phyloP scores from a whole-genome alignment of 177 flowering plant species.

The Tripterygium wilfordii region DNA sequence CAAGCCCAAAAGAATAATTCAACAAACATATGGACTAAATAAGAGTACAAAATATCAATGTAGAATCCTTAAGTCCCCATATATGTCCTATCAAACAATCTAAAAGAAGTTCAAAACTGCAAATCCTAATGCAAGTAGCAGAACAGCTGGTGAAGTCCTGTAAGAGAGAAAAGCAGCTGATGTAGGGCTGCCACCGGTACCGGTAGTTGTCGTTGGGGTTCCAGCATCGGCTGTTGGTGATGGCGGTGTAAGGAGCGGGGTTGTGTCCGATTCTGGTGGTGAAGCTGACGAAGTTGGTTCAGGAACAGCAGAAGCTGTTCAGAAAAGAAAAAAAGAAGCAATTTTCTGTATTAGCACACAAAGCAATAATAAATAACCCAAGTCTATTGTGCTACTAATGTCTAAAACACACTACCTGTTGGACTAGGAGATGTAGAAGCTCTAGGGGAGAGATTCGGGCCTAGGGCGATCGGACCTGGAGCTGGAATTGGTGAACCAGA shows the following conservation, averaged over 20 bases:
- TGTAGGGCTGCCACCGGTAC: slow-evolving; percentile 28
- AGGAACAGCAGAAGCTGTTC: slow-evolving; percentile 22
- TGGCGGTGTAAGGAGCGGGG: slow-evolving; percentile 16
- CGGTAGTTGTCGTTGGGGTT: slow-evolving; percentile 24
- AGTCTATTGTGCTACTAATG: too few relatives aligned
- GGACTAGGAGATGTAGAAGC: slow-evolving; percentile 35
- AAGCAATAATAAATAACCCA: not conserved
- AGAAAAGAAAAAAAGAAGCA: not conserved
- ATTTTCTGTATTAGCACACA: not conserved
- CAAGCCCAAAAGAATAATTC: slow-evolving; percentile 6
- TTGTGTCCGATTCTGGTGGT: slow-evolving; percentile 15
- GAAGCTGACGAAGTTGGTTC: slow-evolving; percentile 17
- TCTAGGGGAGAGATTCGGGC: slow-evolving; percentile 38
- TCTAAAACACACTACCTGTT: slow-evolving; percentile 21
- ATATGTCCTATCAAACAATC: not conserved
- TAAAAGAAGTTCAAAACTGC: slow-evolving; percentile 25
- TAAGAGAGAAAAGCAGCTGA: slow-evolving; percentile 39
- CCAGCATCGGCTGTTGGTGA: slow-evolving; percentile 13
- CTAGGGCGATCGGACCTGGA: slow-evolving; percentile 51
- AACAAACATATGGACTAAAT: not conserved
- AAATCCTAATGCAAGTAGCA: slow-evolving; percentile 30
- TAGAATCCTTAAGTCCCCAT: too few relatives aligned
- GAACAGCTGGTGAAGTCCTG: slow-evolving; percentile 24
- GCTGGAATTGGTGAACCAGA: slow-evolving; percentile 69
- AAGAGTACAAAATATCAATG: not conserved